Evolutionary conservation across 1,139 yeast species (phyloP).

Genomic region (Blastobotrys ciferrii): DNA sequence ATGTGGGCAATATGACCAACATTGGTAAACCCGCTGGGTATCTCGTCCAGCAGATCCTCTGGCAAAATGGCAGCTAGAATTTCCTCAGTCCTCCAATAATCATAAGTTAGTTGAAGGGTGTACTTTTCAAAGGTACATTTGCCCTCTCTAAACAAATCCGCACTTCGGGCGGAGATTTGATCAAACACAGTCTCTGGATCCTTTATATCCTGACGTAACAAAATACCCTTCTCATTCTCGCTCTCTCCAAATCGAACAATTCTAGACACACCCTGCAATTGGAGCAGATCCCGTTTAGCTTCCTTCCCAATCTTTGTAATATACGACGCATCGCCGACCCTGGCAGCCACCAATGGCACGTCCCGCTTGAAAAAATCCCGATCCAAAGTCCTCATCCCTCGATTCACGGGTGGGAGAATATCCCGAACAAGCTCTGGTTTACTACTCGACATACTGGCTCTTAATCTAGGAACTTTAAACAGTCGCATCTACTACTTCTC

Average conservation of each 20-base stretch:
- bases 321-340: constrained; percentile 66
- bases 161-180: constrained; percentile 45
- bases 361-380: constrained; percentile 56
- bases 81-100: constrained; percentile 90
- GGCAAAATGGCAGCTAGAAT: constrained; percentile 77
- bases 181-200: constrained; percentile 41
- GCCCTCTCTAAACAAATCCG: constrained; percentile 47
- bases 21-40: constrained; percentile 88
- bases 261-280: constrained; percentile 63
- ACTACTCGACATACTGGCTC: constrained; percentile 7
- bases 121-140: constrained; percentile 53
- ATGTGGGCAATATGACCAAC: constrained; percentile 97
- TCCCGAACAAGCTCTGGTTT: constrained; percentile 14
- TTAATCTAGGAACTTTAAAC: constrained; percentile 4
- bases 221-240: constrained; percentile 53
- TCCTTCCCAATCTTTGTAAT: constrained; percentile 45
- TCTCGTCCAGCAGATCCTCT: constrained; percentile 60
- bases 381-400: constrained; percentile 66
- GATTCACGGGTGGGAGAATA: constrained; percentile 60
- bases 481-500: too few relatives aligned
- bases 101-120: constrained; percentile 59
- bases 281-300: constrained; percentile 55
- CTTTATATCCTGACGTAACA: constrained; percentile 54
- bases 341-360: constrained; percentile 62
- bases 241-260: constrained; percentile 41